Percentiles rank a stretch among this genome's conserved stretches.
Conservation (phyloP, 768 basidiomycete genomes). For the Antrodiella citrinella region DNA sequence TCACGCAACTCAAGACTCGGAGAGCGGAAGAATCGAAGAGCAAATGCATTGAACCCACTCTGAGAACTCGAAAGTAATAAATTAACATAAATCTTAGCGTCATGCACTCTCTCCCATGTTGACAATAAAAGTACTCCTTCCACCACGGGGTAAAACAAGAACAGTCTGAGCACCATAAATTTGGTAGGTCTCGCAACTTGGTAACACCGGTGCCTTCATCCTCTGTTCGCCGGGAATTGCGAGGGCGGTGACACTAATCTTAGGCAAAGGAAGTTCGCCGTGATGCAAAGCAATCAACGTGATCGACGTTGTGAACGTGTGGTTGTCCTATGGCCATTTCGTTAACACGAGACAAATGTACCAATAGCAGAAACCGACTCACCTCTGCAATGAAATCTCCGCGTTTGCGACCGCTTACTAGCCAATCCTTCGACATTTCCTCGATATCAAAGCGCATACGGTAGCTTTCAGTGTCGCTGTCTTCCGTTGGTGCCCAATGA, state of each 20-base stretch:
- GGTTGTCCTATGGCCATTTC: conserved; percentile 43
- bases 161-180: conserved; percentile 77
- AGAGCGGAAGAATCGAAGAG: neutral
- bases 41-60: neutral
- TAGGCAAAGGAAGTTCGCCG: conserved; percentile 72
- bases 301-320: conserved; percentile 49
- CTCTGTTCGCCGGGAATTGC: conserved; percentile 42
- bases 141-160: conserved; percentile 74
- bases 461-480: conserved; percentile 34
- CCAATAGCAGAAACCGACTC: conserved; percentile 17
- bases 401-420: conserved; percentile 81
- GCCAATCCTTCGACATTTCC: conserved; percentile 78
- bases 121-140: conserved; percentile 74
- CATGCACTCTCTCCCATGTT: conserved; percentile 46
- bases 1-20: neutral
- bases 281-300: conserved; percentile 85
- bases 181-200: conserved; percentile 74
- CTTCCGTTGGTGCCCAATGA: conserved; percentile 57
- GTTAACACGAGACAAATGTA: neutral
- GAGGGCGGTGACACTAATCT: conserved; percentile 55
- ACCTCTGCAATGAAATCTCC: conserved; percentile 77
- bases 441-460: conserved; percentile 74
- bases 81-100: neutral
- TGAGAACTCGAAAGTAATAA: neutral
- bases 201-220: conserved; percentile 52